Percentiles rank a stretch among this genome's conserved stretches.
Evolutionary conservation across 345 rosid genomes (phyloP).

Genomic region (Eucalyptus microcorys): DNA sequence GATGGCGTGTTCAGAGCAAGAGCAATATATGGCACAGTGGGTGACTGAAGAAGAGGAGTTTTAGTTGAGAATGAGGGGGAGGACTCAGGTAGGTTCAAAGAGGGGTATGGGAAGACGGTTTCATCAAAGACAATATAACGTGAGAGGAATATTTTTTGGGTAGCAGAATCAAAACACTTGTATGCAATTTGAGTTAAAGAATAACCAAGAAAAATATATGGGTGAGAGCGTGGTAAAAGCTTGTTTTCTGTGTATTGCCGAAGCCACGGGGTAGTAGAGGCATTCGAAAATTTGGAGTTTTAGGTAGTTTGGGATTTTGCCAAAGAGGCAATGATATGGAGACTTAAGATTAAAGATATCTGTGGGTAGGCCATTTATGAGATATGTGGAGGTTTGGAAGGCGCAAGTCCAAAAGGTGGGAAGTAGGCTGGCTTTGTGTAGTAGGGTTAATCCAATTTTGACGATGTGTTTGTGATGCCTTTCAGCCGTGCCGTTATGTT

Average conservation of each 20-base stretch:
- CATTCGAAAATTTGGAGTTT: neutral
- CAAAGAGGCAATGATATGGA: neutral
- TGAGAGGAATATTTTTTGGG: neutral
- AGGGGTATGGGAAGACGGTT: neutral
- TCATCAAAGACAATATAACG: neutral
- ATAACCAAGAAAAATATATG: neutral
- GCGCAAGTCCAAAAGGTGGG: neutral
- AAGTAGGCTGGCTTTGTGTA: neutral
- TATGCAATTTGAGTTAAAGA: neutral
- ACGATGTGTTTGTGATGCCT: too few species aligned
- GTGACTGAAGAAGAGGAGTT: neutral
- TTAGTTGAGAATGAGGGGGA: neutral
- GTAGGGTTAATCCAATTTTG: neutral
- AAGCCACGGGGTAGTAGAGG: neutral
- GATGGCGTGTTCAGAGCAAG: neutral
- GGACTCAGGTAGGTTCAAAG: neutral
- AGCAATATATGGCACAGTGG: accelerated
- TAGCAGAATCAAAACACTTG: neutral
- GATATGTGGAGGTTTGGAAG: neutral
- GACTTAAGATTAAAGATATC: neutral
- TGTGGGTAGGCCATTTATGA: neutral
- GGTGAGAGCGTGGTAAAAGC: neutral
- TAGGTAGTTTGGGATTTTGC: neutral
- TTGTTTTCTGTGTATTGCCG: too few species aligned
- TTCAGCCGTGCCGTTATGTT: too few species aligned